phyloP scores from a whole-genome alignment of 441 rosid species.

The Erodium texanum region DNA sequence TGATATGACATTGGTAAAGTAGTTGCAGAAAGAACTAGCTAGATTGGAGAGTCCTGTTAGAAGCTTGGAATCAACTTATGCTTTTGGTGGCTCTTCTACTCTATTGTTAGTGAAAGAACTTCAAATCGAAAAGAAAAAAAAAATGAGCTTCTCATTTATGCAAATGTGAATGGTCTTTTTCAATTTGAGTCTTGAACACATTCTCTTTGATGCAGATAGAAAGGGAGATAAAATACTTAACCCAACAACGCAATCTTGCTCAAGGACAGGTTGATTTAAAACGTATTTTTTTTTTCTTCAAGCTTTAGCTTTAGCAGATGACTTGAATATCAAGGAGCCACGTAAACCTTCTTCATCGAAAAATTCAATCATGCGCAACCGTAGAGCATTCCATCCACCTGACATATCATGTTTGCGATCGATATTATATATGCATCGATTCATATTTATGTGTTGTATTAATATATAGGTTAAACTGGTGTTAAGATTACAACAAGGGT shows the following conservation, averaged over 20 bases:
- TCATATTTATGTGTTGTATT: no score
- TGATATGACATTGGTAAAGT: slow-evolving; percentile 84
- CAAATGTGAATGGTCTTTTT: no score
- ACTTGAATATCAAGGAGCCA: no score
- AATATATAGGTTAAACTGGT: no score
- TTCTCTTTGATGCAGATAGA: slow-evolving; percentile 41
- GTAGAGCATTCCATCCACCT: no score
- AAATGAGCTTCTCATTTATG: background rate
- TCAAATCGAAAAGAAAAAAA: slow-evolving; percentile 55
- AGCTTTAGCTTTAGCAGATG: no score
- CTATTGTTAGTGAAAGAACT: slow-evolving; percentile 50
- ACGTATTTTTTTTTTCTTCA: no score
- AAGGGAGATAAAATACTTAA: slow-evolving; percentile 48
- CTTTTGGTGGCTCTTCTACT: slow-evolving; percentile 32
- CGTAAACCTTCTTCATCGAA: no score
- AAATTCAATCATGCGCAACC: no score
- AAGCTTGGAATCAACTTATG: slow-evolving; percentile 30
- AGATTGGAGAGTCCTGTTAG: slow-evolving; percentile 58
- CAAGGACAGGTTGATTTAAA: slow-evolving; percentile 43
- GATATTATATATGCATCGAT: no score
- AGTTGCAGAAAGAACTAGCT: slow-evolving; percentile 73
- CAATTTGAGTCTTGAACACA: background rate
- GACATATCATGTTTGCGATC: no score
- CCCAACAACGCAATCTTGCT: slow-evolving; percentile 45
- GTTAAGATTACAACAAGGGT: no score